Percentiles rank a stretch among this genome's conserved stretches.
phyloP scores from a whole-genome alignment of 2,329 filamentous ascomycete genomes.

The Trichoderma harzianum region DNA sequence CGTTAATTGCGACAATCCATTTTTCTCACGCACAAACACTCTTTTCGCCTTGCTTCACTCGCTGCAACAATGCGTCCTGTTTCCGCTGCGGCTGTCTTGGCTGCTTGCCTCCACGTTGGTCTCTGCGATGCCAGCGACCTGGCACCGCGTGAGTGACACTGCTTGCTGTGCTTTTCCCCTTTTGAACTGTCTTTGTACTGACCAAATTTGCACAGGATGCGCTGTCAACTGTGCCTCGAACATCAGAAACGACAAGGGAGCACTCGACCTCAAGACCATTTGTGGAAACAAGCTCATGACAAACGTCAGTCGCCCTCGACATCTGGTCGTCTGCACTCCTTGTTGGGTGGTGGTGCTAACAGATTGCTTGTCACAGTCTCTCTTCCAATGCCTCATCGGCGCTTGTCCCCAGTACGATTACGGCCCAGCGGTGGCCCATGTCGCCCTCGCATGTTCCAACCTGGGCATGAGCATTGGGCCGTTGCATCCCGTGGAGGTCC shows the following conservation, averaged over 20 bases:
- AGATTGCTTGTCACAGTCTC: conserved; percentile 22
- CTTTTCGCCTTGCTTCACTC: conserved; percentile 3
- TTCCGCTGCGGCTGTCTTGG: conserved; percentile 18
- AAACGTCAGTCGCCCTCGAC: not conserved
- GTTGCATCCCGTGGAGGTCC: conserved; percentile 32
- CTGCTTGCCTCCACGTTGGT: conserved; percentile 11
- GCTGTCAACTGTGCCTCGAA: conserved; percentile 23
- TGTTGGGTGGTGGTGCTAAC: not conserved
- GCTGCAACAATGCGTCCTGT: conserved; percentile 23
- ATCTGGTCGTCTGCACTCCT: not conserved
- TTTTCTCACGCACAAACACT: conserved; percentile 17
- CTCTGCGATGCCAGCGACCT: not conserved
- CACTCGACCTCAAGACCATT: conserved; percentile 20
- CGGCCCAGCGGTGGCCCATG: conserved; percentile 29
- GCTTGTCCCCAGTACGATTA: conserved; percentile 30
- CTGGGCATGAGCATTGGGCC: conserved; percentile 28
- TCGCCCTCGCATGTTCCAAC: conserved; percentile 28
- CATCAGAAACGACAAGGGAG: conserved; percentile 20
- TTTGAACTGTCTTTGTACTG: not conserved
- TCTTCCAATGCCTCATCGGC: conserved; percentile 32
- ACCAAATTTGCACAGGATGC: conserved; percentile 19
- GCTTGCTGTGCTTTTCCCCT: no score
- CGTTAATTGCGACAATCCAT: conserved; percentile 31
- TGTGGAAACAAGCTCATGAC: conserved; percentile 22
- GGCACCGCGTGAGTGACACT: conserved; percentile 5